Conservation (phyloP, 257 asterid genomes). For the Nicotiana noctiflora region DNA sequence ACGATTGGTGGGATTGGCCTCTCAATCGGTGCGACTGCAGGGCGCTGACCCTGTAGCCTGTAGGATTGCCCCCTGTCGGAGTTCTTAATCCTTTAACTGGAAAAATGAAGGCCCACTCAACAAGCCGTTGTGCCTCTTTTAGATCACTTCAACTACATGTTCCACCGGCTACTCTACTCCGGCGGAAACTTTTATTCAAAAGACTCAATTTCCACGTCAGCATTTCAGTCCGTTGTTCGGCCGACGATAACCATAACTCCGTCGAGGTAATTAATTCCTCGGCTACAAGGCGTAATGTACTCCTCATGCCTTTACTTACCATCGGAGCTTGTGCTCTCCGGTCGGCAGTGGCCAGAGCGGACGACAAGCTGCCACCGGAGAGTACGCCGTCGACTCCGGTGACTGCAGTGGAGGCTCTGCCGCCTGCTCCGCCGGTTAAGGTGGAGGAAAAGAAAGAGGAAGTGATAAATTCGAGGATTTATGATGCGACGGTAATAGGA, state of each 20-base stretch:
- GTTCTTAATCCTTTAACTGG: neutral
- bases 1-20: neutral
- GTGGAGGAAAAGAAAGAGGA: constrained; percentile 39
- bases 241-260: constrained; percentile 14
- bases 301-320: constrained; percentile 49
- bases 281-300: constrained; percentile 49
- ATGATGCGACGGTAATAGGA: constrained; percentile 69
- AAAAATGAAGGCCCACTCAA: constrained; percentile 29
- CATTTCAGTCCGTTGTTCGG: constrained; percentile 26
- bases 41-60: constrained; percentile 11
- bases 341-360: constrained; percentile 67
- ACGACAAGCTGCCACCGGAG: constrained; percentile 31
- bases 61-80: neutral
- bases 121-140: constrained; percentile 1
- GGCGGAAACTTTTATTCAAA: neutral
- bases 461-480: constrained; percentile 61
- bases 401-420: constrained; percentile 14
- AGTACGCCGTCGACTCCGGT: constrained; percentile 17
- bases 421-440: constrained; percentile 8
- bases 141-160: constrained; percentile 1
- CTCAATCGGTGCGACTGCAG: neutral
- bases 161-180: constrained; percentile 1
- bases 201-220: constrained; percentile 23
- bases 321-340: constrained; percentile 53
- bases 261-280: neutral